Conservation (phyloP, 192 early-diverging fungal species). For the Paraglomus occultum region DNA sequence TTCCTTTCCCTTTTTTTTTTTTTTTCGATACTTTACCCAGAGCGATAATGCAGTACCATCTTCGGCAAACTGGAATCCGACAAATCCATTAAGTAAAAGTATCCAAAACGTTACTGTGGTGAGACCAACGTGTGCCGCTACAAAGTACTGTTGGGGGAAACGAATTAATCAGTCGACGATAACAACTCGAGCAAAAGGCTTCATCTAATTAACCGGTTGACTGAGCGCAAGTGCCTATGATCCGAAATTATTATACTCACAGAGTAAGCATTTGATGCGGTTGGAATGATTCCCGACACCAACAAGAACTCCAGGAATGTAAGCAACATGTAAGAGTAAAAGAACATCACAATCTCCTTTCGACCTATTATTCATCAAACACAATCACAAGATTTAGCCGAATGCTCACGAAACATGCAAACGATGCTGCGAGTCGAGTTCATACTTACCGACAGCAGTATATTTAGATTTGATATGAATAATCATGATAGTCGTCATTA, state of each 20-base stretch:
- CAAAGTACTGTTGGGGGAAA: constrained; percentile 56
- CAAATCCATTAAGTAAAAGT: constrained; percentile 81
- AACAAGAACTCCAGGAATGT: constrained; percentile 74
- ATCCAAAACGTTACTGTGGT: constrained; percentile 77
- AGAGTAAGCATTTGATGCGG: constrained; percentile 58
- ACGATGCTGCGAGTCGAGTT: neutral
- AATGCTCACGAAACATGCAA: neutral
- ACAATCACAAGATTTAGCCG: neutral
- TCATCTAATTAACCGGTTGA: neutral
- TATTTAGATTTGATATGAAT: constrained; percentile 96
- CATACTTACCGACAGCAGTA: constrained; percentile 85
- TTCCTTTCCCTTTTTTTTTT: neutral
- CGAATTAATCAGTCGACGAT: constrained; percentile 5
- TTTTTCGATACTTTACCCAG: constrained; percentile 59
- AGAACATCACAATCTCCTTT: constrained; percentile 91
- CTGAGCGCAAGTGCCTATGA: neutral
- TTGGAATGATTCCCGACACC: constrained; percentile 76
- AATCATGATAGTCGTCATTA: constrained; percentile 99
- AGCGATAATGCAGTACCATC: constrained; percentile 83
- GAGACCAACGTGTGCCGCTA: constrained; percentile 67
- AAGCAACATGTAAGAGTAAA: constrained; percentile 76
- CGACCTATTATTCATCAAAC: constrained; percentile 67
- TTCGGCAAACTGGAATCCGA: constrained; percentile 86
- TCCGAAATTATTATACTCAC: constrained; percentile 44
- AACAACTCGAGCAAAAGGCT: neutral